Evolutionary conservation across 129 eudicot genomes (phyloP), one percentile per base, ranked within the genome.

Genomic region (Chrysanthemum seticuspe): DNA sequence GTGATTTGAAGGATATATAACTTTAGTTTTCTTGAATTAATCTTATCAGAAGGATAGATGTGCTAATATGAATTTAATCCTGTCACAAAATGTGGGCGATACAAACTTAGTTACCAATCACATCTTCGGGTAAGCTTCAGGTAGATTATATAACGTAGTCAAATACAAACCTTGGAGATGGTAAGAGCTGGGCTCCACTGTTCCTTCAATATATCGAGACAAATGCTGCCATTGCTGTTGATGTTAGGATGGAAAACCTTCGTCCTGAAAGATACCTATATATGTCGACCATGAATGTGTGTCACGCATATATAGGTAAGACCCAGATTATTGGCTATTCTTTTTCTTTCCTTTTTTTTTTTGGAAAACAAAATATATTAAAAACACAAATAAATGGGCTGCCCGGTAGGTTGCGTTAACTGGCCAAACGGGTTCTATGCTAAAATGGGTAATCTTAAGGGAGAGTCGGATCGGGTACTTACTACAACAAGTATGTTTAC

Each of bases 121-220:
- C 21, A 19, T 19, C 63, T 58, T 58, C 34, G 0, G 63, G 10
- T n/a, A n/a, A n/a, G n/a, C n/a, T n/a, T n/a, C n/a, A n/a, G n/a
- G n/a, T n/a, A 0, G 6, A 14, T 8, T 18, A 21, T 18, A 58
- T 18, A 21, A 27, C 76, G 54, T 65, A 71, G 53, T 19, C 23
- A 54, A 57, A 68, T 29, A 59, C 34, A 19, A 56, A 89, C 92
- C 90, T 87, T 89, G 51, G 90, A 87, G 66, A 89, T 89, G 25
- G 96, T 86, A 61, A 84, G 82, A 72, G 96, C 96, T 45, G 96
- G 93, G 79, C 96, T 90, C 96, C 96, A 90, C 78, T 90, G 93
- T 81, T 90, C 93, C 78, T 87, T 90, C 87, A 90, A 82, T 44
- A 90, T 90, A 80, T 90, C 96, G 15, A 89, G 96, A 86, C 96